These are phyloP conservation scores for Tricholoma bakamatsutake DNA, from an alignment of 768 basidiomycete species.

Conservation along the genomic window DNA sequence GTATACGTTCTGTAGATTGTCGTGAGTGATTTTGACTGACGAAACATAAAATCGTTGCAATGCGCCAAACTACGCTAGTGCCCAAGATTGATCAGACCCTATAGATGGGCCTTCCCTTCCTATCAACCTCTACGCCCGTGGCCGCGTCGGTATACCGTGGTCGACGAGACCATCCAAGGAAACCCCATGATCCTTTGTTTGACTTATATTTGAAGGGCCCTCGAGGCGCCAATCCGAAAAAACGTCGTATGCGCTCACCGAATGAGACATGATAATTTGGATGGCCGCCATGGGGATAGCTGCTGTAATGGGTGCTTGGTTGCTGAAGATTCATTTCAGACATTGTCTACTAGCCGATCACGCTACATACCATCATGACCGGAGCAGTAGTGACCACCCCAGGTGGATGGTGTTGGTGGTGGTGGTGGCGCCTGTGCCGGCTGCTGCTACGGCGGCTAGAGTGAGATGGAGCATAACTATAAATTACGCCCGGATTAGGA, in stretches of 20 bases:
- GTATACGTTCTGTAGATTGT: background rate
- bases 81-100: constrained; percentile 28
- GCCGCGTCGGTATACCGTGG: constrained; percentile 43
- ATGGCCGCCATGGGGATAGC: constrained; percentile 14
- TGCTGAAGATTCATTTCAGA: constrained; percentile 16
- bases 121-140: constrained; percentile 48
- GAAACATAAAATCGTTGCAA: background rate
- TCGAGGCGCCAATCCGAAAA: constrained; percentile 44
- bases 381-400: constrained; percentile 20
- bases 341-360: background rate
- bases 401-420: constrained; percentile 18
- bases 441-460: constrained; percentile 17
- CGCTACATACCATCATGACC: constrained; percentile 21
- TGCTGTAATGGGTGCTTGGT: constrained; percentile 18
- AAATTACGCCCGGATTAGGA: constrained; percentile 5
- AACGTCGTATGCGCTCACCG: constrained; percentile 43
- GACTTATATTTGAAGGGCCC: constrained; percentile 37
- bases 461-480: constrained; percentile 12
- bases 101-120: constrained; percentile 49
- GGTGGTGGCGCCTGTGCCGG: constrained; percentile 20
- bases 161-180: constrained; percentile 47
- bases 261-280: constrained; percentile 26
- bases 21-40: background rate
- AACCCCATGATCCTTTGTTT: constrained; percentile 45
- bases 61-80: background rate